Conservation (phyloP, 2,329 filamentous ascomycete genomes). For the Colletotrichum musae region DNA sequence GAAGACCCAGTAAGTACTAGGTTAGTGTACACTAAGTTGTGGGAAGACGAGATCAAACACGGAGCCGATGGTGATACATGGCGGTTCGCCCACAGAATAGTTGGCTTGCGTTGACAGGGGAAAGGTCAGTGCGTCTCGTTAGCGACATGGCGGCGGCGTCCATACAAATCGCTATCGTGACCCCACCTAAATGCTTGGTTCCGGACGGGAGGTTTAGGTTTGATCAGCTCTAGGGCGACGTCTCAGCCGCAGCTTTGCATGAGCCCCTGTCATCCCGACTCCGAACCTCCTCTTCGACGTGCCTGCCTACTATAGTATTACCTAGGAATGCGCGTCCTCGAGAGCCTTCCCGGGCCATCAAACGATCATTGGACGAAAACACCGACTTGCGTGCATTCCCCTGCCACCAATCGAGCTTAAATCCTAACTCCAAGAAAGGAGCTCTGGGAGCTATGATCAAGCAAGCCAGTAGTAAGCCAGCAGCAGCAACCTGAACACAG, state of each 20-base stretch:
- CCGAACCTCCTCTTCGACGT: slow-evolving; percentile 19
- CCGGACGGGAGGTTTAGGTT: slow-evolving; percentile 40
- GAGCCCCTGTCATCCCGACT: slow-evolving; percentile 31
- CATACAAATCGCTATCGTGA: background rate
- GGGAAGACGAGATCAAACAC: slow-evolving; percentile 34
- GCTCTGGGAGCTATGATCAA: slow-evolving; percentile 16
- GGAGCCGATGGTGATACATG: slow-evolving; percentile 38
- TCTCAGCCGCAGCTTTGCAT: slow-evolving; percentile 42
- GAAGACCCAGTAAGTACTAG: slow-evolving; percentile 2
- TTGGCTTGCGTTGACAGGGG: slow-evolving; percentile 26
- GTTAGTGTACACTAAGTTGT: background rate
- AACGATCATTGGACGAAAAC: slow-evolving; percentile 27
- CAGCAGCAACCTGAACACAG: background rate
- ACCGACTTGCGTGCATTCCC: slow-evolving; percentile 4
- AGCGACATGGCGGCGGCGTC: background rate
- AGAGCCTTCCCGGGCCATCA: slow-evolving; percentile 5
- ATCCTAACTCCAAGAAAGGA: slow-evolving; percentile 4
- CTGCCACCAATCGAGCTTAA: slow-evolving; percentile 21
- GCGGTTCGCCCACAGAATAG: slow-evolving; percentile 28
- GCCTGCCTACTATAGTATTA: background rate
- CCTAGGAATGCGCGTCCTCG: background rate
- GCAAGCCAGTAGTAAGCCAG: background rate
- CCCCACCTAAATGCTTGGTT: slow-evolving; percentile 16
- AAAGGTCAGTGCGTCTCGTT: slow-evolving; percentile 17
- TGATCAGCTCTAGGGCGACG: slow-evolving; percentile 43